phyloP scores from a whole-genome alignment of 495 filamentous ascomycete genomes.

The Penicillium soppii region DNA sequence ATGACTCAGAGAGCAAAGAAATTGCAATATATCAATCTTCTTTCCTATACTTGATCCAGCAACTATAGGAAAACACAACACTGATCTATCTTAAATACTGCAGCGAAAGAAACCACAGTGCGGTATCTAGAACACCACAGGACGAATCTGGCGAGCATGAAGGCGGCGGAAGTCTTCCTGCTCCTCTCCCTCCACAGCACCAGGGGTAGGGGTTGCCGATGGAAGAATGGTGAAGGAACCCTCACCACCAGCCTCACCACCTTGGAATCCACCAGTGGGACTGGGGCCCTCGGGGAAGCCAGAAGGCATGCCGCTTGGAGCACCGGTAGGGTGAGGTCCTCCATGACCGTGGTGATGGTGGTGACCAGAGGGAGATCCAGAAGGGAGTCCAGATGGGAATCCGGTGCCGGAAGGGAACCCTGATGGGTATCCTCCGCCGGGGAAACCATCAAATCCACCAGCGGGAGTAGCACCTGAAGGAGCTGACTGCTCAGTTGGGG shows the following conservation, averaged over 20 bases:
- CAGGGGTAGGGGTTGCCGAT: slow-evolving; percentile 1
- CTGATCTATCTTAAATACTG: slow-evolving; percentile 13
- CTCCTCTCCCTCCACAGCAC: not conserved
- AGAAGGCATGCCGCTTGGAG: not conserved
- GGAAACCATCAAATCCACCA: slow-evolving; percentile 3
- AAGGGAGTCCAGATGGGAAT: slow-evolving; percentile 1
- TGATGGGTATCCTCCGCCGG: not conserved
- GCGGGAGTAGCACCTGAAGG: slow-evolving; percentile 12
- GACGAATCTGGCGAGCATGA: slow-evolving; percentile 31
- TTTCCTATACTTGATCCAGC: slow-evolving; percentile 22
- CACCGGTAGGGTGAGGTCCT: not conserved
- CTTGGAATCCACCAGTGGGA: slow-evolving; percentile 5
- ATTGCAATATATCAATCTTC: not conserved
- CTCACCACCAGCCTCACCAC: not conserved
- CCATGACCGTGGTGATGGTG: slow-evolving; percentile 10
- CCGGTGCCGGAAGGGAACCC: slow-evolving; percentile 1
- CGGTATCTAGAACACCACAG: slow-evolving; percentile 16
- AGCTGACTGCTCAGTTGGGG: slow-evolving; percentile 9
- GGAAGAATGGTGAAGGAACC: slow-evolving; percentile 2
- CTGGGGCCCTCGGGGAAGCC: slow-evolving; percentile 4
- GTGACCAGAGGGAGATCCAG: slow-evolving; percentile 4
- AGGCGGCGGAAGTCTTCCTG: slow-evolving; percentile 19
- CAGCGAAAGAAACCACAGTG: slow-evolving; percentile 8
- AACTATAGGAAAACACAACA: slow-evolving; percentile 11
- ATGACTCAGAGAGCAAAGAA: too few species aligned